Base-by-base conservation (phyloP, 2,329 filamentous ascomycete species). In the Cytospora mali region DNA sequence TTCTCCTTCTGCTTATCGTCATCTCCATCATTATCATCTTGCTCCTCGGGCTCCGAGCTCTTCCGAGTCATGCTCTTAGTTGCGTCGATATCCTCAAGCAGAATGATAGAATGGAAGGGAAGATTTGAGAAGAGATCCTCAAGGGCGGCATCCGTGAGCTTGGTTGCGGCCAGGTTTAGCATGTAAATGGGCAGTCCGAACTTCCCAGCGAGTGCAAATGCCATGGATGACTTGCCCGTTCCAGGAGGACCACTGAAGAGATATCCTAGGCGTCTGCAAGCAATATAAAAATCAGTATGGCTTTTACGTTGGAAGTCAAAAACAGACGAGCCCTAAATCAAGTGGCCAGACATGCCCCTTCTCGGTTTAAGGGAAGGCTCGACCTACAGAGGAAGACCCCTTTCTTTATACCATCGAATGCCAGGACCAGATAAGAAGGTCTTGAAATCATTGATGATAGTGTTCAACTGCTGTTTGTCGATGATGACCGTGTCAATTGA, bases 221-320 rank as follows among this genome's bases (percentile, higher is more conserved):
- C 62, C 6, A 64, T 29, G 3, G 59, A 62, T 10, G 59, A 62
- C 53, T 64, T 64, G 6, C 62, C 62, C 21, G 62, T 64, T 2
- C 62, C 62, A 14, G 62, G 62, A 16, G 62, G 62, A 27, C 62
- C 62, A 27, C 50, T 62, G 55, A 64, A 64, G 18, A 64, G 51
- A 48, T 64, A 64, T 5, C 62, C 62, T 6, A 64, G 29, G 4
- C 62, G 62, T 21, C 50, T 53, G 9, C 2, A 28, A 7, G n/a
- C n/a, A 21, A 14, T 25, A 13, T 9, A 7, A 2, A 10, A 9
- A 10, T 56, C 23, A 56, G 35, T 35, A 23, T 42, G 13, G 5
- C 4, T 7, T 25, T 21, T 1, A 18, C 11, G 5, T 6, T 18
- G 3, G 29, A 52, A 3, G n/a, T n/a, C n/a, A n/a, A n/a, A n/a